These are phyloP conservation scores for Chlamydomonas eustigma DNA, from an alignment of 139 green algal species.

Conservation along the genomic window DNA sequence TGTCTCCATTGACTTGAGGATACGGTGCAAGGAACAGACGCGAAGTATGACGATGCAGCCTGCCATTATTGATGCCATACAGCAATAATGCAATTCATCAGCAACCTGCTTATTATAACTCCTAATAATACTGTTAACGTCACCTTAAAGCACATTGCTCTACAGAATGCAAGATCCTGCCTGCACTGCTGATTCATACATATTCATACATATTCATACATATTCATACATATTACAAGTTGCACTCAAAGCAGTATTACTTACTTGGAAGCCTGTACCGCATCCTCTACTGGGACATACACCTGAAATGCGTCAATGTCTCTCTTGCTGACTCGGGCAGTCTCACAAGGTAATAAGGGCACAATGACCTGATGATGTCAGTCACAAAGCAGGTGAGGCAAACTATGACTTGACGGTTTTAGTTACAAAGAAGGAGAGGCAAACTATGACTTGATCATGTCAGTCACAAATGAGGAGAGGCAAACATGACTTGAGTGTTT, in stretches of 20 bases:
- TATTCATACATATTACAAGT: not conserved
- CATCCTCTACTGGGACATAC: not conserved
- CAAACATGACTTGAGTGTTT: not conserved
- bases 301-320: not conserved
- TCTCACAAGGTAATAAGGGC: not conserved
- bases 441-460: not conserved
- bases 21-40: not conserved
- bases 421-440: not conserved
- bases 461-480: not conserved
- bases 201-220: not conserved
- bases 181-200: not conserved
- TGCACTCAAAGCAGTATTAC: not conserved
- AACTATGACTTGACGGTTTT: not conserved
- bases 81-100: not conserved
- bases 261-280: not conserved
- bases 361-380: not conserved
- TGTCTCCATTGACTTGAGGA: not conserved
- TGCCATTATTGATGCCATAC: not conserved
- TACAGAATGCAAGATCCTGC: not conserved
- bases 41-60: not conserved
- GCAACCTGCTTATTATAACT: not conserved
- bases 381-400: not conserved
- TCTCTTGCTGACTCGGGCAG: not conserved
- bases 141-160: not conserved
- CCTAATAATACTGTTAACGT: not conserved